Conservation (phyloP, 2,329 filamentous ascomycete genomes). For the Boeremia exigua region DNA sequence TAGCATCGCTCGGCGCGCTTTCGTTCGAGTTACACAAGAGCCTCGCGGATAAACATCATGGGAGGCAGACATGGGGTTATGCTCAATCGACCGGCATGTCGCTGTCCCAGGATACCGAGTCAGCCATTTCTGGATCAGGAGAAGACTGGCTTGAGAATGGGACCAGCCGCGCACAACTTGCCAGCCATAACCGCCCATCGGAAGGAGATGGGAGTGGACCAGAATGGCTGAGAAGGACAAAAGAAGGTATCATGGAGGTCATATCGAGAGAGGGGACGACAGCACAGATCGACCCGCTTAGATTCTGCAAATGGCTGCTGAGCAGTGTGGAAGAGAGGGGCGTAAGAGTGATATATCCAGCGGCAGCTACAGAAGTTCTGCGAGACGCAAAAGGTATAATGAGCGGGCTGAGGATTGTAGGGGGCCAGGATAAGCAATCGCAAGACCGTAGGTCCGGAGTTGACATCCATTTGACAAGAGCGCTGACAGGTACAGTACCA, state of each 20-base stretch:
- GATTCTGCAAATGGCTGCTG: slow-evolving; percentile 71
- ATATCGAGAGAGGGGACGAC: slow-evolving; percentile 67
- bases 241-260: slow-evolving; percentile 64
- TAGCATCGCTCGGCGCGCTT: slow-evolving; percentile 66
- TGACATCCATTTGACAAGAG: background rate
- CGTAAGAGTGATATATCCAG: slow-evolving; percentile 71
- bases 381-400: slow-evolving; percentile 60
- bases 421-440: slow-evolving; percentile 51
- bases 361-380: slow-evolving; percentile 60
- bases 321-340: slow-evolving; percentile 63
- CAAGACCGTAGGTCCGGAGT: slow-evolving; percentile 49
- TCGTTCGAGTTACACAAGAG: slow-evolving; percentile 72
- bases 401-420: slow-evolving; percentile 53
- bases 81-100: slow-evolving; percentile 62
- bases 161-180: slow-evolving; percentile 65
- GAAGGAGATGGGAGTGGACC: slow-evolving; percentile 50
- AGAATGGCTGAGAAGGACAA: slow-evolving; percentile 63
- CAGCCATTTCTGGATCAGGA: slow-evolving; percentile 53
- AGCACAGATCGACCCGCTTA: slow-evolving; percentile 73
- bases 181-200: slow-evolving; percentile 44
- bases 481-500: slow-evolving; percentile 54
- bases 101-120: slow-evolving; percentile 59
- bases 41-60: slow-evolving; percentile 66
- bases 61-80: slow-evolving; percentile 65
- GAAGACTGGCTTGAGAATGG: slow-evolving; percentile 73